Base-by-base conservation (phyloP, 2,329 filamentous ascomycete species). In the Colletotrichum cordylinicola region DNA sequence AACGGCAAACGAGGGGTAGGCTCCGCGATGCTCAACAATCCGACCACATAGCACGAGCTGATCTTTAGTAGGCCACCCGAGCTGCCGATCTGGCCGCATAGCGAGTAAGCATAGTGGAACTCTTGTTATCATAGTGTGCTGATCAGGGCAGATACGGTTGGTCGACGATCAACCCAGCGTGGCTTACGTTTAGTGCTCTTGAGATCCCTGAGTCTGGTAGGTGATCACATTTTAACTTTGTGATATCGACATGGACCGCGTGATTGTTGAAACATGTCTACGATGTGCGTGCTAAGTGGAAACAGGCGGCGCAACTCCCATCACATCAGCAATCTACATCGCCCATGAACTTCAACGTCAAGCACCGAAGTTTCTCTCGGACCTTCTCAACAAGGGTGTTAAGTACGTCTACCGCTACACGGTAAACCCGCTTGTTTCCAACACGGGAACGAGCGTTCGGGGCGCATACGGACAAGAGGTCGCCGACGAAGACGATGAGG, bases 61-160 rank as follows among this genome's bases (percentile, higher is more conserved):
- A 74, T 61, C 6, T 15, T 7, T 2, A 18, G 3, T 33, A 77
- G 77, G 62, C 83, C 83, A 6, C 82, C 84, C 9, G 82, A 84
- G 21, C 77, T 85, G n/a, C 84, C 84, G 0, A 85, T 85, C 29
- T 86, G 82, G 83, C 83, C 83, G 6, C 84, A 84, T 27, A 84
- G 82, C 37, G 84, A 85, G 72, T 70, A 43, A 33, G 67, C 48
- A 33, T 13, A 33, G 37, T 10, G 8, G 0, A n/a, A 18, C 15
- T 6, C 24, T 21, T 16, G 18, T 35, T 31, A 21, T 16, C 16
- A 43, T 15, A 10, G 8, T 39, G 18, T 29, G n/a, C 55, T 70
- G 15, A 70, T 33, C 16, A 12, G 21, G 3, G 16, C 18, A 70
- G 55, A 24, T 85, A 85, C 37, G 84, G 84, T 2, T 84, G 82